Percentiles rank a stretch among this genome's conserved stretches.
Evolutionary conservation across 225 moss, liverwort and hornwort species (phyloP).

Genomic region (Physcomitrium patens): DNA sequence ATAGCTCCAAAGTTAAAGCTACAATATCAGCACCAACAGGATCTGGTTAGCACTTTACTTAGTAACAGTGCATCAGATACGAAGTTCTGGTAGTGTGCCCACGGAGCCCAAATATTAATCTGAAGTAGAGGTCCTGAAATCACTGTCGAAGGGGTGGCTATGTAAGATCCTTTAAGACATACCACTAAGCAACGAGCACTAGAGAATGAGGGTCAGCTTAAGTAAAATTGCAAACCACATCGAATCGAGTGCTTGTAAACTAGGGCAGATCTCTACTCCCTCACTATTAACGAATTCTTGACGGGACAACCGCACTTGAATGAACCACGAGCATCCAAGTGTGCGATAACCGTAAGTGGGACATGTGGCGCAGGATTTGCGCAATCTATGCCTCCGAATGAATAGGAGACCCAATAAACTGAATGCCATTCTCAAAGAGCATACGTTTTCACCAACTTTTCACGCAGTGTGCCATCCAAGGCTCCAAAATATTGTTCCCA

Average conservation of each 20-base stretch:
- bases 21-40: constrained; percentile 44
- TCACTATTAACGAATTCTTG: constrained; percentile 61
- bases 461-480: constrained; percentile 80
- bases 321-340: constrained; percentile 49
- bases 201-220: constrained; percentile 49
- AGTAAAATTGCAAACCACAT: constrained; percentile 53
- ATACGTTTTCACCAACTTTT: constrained; percentile 90
- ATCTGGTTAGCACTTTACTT: constrained; percentile 56
- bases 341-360: constrained; percentile 41
- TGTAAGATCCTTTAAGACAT: constrained; percentile 35
- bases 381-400: constrained; percentile 24
- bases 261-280: constrained; percentile 53
- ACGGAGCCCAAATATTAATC: constrained; percentile 40
- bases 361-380: constrained; percentile 36
- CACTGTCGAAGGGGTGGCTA: constrained; percentile 39
- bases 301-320: constrained; percentile 63
- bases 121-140: constrained; percentile 34
- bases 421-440: constrained; percentile 62
- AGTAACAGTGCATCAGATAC: constrained; percentile 53
- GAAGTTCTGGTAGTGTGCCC: constrained; percentile 39
- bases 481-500: constrained; percentile 95
- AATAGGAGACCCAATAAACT: constrained; percentile 35
- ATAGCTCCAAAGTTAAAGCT: constrained; percentile 34
- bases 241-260: constrained; percentile 49
- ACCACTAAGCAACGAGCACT: constrained; percentile 47